Conservation (phyloP, 2,329 filamentous ascomycete genomes). For the Dactylonectria estremocensis region DNA sequence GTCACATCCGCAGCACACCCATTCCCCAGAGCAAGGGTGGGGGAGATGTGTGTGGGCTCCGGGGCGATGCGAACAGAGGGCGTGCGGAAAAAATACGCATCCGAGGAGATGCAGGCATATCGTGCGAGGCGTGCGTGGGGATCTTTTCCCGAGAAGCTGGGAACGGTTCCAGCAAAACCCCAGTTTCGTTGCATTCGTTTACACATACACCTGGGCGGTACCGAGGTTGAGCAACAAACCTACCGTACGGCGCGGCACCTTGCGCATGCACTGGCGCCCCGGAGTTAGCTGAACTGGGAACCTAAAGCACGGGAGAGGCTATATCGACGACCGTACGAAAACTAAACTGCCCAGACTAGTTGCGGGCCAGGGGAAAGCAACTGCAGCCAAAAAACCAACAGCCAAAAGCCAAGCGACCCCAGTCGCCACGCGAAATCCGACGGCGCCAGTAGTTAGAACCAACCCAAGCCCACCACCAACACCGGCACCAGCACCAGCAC, state of each 20-base stretch:
- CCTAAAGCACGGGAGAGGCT: constrained; percentile 14
- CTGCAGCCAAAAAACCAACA: neutral
- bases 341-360: constrained; percentile 16
- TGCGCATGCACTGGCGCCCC: constrained; percentile 9
- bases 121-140: neutral
- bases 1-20: constrained; percentile 31
- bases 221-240: neutral
- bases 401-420: constrained; percentile 11
- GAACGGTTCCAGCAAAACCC: neutral
- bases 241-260: neutral
- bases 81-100: constrained; percentile 3
- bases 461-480: neutral
- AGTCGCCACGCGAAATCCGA: constrained; percentile 21
- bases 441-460: constrained; percentile 27
- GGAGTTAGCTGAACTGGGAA: neutral
- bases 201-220: neutral
- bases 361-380: neutral
- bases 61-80: neutral
- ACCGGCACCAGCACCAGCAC: neutral
- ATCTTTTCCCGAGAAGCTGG: neutral
- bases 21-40: constrained; percentile 21
- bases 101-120: neutral
- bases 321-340: constrained; percentile 4
- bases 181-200: constrained; percentile 2
- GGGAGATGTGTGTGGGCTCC: constrained; percentile 18